phyloP scores from a whole-genome alignment of 2,329 filamentous ascomycete species.

The Aspergillus arachidicola region DNA sequence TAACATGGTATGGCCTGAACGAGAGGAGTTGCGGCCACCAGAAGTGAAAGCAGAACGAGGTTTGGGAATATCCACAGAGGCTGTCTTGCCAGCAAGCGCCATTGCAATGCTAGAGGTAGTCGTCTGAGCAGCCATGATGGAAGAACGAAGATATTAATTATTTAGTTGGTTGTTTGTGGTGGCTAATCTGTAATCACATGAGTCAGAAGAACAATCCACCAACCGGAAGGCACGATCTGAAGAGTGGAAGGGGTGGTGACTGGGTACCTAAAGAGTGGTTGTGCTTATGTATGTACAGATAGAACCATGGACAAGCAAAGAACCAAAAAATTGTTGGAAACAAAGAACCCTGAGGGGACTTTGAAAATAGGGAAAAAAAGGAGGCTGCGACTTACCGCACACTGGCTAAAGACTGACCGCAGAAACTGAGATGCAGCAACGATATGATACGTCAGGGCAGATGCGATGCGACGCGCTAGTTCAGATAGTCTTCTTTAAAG shows the following conservation, averaged over 20 bases:
- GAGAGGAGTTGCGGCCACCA: constrained; percentile 35
- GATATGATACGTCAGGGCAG: constrained; percentile 16
- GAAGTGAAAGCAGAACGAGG: constrained; percentile 38
- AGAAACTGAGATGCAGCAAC: constrained; percentile 18
- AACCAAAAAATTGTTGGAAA: not conserved
- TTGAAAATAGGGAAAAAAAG: not conserved
- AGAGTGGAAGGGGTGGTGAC: constrained; percentile 9
- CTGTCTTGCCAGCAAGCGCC: constrained; percentile 54
- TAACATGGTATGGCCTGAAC: constrained; percentile 52
- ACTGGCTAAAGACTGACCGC: constrained; percentile 9
- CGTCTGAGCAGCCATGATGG: constrained; percentile 48
- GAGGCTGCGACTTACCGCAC: constrained; percentile 18
- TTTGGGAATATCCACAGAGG: constrained; percentile 53
- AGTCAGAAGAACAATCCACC: constrained; percentile 24
- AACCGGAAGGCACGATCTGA: constrained; percentile 11
- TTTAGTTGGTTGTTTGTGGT: constrained; percentile 13
- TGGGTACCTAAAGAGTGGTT: not conserved
- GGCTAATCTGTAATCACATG: constrained; percentile 26
- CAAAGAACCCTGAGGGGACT: not conserved
- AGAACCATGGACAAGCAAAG: constrained; percentile 9
- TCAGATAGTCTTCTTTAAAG: constrained; percentile 15
- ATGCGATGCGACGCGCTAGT: constrained; percentile 28
- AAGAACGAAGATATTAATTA: constrained; percentile 8
- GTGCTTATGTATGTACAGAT: constrained; percentile 3
- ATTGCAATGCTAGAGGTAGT: constrained; percentile 51